phyloP scores from a whole-genome alignment of 495 filamentous ascomycete genomes.

The Lasiosphaeria miniovina region DNA sequence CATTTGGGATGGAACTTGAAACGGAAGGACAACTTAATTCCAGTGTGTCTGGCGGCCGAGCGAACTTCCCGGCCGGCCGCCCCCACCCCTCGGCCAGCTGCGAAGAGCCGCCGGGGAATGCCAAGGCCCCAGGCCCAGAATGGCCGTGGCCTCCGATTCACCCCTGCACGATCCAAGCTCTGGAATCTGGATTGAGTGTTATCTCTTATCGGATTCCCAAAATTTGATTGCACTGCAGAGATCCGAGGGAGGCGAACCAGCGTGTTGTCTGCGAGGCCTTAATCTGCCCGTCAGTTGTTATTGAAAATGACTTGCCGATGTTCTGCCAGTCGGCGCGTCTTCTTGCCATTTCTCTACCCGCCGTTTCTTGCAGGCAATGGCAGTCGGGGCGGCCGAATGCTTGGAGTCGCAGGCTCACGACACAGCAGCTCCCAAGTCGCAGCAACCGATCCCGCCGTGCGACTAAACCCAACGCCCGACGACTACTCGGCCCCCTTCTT shows the following conservation, averaged over 20 bases:
- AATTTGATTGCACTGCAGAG: too few relatives aligned
- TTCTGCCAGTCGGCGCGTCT: conserved; percentile 39
- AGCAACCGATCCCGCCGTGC: conserved; percentile 35
- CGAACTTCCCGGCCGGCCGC: not conserved
- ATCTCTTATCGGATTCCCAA: too few relatives aligned
- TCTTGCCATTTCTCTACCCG: conserved; percentile 68
- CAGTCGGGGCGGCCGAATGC: conserved; percentile 25
- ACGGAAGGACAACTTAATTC: too few relatives aligned
- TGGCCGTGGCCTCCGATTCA: not conserved
- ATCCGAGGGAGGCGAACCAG: too few relatives aligned
- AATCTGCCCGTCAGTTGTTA: conserved; percentile 7
- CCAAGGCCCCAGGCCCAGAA: conserved; percentile 3
- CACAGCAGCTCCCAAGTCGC: conserved; percentile 32
- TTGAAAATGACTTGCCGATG: conserved; percentile 47
- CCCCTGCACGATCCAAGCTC: too few relatives aligned
- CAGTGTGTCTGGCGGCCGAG: too few relatives aligned
- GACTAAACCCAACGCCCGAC: conserved; percentile 73
- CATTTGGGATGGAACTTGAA: too few relatives aligned
- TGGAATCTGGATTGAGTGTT: too few relatives aligned
- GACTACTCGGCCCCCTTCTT: conserved; percentile 82
- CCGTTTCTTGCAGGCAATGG: conserved; percentile 43
- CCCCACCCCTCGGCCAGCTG: conserved; percentile 1
- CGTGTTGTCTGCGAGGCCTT: not conserved
- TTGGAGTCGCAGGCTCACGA: conserved; percentile 22
- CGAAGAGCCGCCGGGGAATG: conserved; percentile 9